Evolutionary conservation across 805 yeast species (phyloP).

Genomic region (Wickerhamomyces subpelliculosus): DNA sequence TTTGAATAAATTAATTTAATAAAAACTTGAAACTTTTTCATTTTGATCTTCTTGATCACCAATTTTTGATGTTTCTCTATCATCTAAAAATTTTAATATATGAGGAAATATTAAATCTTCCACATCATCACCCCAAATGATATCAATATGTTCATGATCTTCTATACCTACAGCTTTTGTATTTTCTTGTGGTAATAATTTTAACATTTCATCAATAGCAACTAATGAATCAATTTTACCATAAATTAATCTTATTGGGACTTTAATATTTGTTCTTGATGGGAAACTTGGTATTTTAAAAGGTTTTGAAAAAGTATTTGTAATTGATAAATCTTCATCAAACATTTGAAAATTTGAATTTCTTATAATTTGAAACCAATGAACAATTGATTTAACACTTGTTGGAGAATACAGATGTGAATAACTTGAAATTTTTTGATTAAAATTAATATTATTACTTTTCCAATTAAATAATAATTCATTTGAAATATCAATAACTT

Average conservation of each 20-base stretch:
- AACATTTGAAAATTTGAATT: constrained; percentile 81
- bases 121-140: constrained; percentile 79
- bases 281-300: constrained; percentile 39
- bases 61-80: constrained; percentile 17
- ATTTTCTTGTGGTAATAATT: constrained; percentile 50
- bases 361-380: constrained; percentile 89
- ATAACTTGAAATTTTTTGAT: constrained; percentile 75
- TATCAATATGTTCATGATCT: constrained; percentile 84
- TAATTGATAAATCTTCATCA: constrained; percentile 49
- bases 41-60: constrained; percentile 1
- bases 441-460: constrained; percentile 57
- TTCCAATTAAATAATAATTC: constrained; percentile 74
- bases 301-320: constrained; percentile 29
- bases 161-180: constrained; percentile 51
- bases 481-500: constrained; percentile 66
- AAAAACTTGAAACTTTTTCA: constrained; percentile 7
- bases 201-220: constrained; percentile 71
- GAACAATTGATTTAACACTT: constrained; percentile 88
- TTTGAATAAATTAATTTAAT: too few species aligned
- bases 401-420: constrained; percentile 89
- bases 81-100: constrained; percentile 30
- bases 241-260: constrained; percentile 74
- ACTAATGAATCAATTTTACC: constrained; percentile 80
- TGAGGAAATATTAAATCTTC: constrained; percentile 37
- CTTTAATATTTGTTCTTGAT: constrained; percentile 51